phyloP scores from a whole-genome alignment of 2,329 filamentous ascomycete species.

The Rutstroemia sp. region DNA sequence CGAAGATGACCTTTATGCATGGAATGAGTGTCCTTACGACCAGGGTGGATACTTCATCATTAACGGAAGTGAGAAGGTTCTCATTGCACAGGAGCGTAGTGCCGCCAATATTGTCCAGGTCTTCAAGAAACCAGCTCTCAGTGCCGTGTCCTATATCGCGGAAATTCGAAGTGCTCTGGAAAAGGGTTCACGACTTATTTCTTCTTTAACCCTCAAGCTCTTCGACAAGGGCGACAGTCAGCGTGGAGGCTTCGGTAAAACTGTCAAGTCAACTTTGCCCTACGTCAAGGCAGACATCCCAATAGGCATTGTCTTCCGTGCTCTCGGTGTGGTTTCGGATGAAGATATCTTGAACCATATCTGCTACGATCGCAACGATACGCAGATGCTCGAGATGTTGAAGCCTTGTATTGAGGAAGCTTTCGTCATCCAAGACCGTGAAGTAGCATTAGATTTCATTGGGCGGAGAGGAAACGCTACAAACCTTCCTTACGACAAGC shows the following conservation, averaged over 20 bases:
- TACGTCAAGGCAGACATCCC: constrained; percentile 93
- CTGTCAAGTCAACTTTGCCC: constrained; percentile 83
- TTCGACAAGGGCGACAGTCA: constrained; percentile 75
- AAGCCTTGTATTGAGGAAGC: constrained; percentile 96
- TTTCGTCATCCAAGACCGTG: constrained; percentile 90
- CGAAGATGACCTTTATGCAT: constrained; percentile 79
- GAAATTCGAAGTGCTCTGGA: constrained; percentile 96
- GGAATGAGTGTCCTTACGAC: constrained; percentile 97
- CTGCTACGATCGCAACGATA: constrained; percentile 91
- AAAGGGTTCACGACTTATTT: constrained; percentile 91
- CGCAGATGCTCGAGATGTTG: constrained; percentile 94
- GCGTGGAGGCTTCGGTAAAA: constrained; percentile 77
- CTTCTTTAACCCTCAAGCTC: constrained; percentile 84
- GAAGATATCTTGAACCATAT: constrained; percentile 98
- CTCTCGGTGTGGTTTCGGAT: constrained; percentile 90
- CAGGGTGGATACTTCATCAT: constrained; percentile 99
- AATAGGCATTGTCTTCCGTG: constrained; percentile 91
- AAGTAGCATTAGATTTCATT: constrained; percentile 91
- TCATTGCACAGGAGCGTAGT: constrained; percentile 95
- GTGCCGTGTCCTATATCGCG: constrained; percentile 84
- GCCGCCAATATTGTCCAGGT: constrained; percentile 98
- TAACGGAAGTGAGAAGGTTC: constrained; percentile 96
- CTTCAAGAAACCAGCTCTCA: constrained; percentile 94
- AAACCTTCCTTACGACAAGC: constrained; percentile 73
- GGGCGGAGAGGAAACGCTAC: constrained; percentile 79